phyloP scores from a whole-genome alignment of 768 basidiomycete species.

The Boletus rubroflammeus region DNA sequence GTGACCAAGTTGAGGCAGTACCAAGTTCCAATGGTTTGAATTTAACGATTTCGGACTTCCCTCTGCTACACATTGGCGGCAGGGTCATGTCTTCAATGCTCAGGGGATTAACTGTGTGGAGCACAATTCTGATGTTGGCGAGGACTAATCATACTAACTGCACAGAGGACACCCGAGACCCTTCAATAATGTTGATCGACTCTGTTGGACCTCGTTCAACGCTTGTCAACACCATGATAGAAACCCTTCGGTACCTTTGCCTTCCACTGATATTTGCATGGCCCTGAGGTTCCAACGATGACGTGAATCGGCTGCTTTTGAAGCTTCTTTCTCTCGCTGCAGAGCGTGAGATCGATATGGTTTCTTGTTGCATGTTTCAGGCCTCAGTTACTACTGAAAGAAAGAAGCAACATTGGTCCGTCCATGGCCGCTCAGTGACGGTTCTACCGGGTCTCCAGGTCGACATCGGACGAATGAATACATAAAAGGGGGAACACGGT shows the following conservation, averaged over 20 bases:
- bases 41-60: neutral
- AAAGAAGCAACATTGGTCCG: neutral
- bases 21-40: neutral
- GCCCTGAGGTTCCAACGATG: neutral
- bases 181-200: too few species aligned
- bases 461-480: neutral
- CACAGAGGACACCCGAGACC: neutral
- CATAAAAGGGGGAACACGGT: slow-evolving; percentile 1
- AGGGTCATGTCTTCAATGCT: neutral
- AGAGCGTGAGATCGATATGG: too few species aligned
- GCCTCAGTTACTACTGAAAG: neutral
- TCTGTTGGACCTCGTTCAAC: neutral
- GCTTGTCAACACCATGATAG: neutral
- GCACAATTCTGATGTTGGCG: neutral
- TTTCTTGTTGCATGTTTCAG: neutral
- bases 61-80: neutral
- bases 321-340: neutral
- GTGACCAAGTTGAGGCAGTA: neutral
- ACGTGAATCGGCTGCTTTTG: neutral
- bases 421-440: neutral
- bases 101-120: neutral
- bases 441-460: neutral
- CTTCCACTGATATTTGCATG: neutral
- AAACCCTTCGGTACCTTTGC: neutral
- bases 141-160: neutral